Conservation (phyloP, 2,329 filamentous ascomycete species). For the Tolypocladium inflatum region DNA sequence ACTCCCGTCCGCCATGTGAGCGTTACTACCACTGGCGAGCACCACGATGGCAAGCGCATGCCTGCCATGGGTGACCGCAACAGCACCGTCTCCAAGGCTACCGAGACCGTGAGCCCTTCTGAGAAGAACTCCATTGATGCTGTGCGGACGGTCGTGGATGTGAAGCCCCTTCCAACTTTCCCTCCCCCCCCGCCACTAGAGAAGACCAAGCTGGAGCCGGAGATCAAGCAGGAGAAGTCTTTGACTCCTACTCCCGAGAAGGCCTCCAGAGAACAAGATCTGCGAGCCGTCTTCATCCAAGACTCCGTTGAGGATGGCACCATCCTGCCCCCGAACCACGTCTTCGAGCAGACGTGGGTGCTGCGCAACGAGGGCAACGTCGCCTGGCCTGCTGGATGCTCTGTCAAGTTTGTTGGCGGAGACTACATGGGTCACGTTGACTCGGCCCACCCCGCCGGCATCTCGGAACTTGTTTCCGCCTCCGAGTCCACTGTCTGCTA, state of each 20-base stretch:
- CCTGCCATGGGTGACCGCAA: slow-evolving; percentile 61
- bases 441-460: slow-evolving; percentile 66
- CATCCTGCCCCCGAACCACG: slow-evolving; percentile 55
- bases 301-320: slow-evolving; percentile 77
- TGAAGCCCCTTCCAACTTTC: slow-evolving; percentile 50
- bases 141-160: slow-evolving; percentile 65
- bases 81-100: slow-evolving; percentile 36
- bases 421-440: slow-evolving; percentile 95
- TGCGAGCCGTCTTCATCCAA: slow-evolving; percentile 56
- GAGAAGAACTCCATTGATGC: slow-evolving; percentile 37
- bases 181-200: slow-evolving; percentile 5
- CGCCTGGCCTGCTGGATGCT: slow-evolving; percentile 82
- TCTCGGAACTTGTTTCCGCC: slow-evolving; percentile 65
- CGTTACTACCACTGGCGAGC: slow-evolving; percentile 76
- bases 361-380: slow-evolving; percentile 73
- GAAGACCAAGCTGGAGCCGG: slow-evolving; percentile 17
- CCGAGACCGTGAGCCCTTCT: slow-evolving; percentile 30
- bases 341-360: slow-evolving; percentile 87
- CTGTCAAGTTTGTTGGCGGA: slow-evolving; percentile 83
- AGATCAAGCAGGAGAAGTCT: slow-evolving; percentile 13
- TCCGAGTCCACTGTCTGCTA: slow-evolving; percentile 74
- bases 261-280: slow-evolving; percentile 16
- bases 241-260: slow-evolving; percentile 6
- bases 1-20: slow-evolving; percentile 81
- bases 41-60: slow-evolving; percentile 54